A percentile compares a stretch with the other conserved stretches of the same genome.
Evolutionary conservation across 495 filamentous ascomycete genomes (phyloP).

Genomic region (Cercophora scortea): DNA sequence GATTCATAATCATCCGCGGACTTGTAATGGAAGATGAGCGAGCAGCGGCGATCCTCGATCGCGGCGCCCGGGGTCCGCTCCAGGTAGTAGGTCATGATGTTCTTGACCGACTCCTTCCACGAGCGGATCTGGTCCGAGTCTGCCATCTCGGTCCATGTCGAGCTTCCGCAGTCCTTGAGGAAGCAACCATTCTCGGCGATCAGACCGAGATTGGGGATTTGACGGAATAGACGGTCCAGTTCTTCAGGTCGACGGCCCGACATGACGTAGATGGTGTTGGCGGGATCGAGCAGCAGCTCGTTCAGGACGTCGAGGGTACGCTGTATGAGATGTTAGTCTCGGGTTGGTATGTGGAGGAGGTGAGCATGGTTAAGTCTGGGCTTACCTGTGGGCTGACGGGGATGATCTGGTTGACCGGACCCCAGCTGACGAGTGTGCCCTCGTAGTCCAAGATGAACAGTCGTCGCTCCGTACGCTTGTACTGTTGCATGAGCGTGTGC

Average conservation of each 20-base stretch:
- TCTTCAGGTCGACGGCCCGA: slow-evolving; percentile 78
- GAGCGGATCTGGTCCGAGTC: slow-evolving; percentile 54
- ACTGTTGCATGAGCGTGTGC: slow-evolving; percentile 52
- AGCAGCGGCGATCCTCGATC: slow-evolving; percentile 81
- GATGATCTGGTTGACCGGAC: slow-evolving; percentile 69
- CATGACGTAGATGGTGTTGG: slow-evolving; percentile 90
- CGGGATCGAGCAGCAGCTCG: slow-evolving; percentile 66
- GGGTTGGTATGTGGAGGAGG: neutral
- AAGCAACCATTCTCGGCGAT: slow-evolving; percentile 94
- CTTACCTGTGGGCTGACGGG: slow-evolving; percentile 67
- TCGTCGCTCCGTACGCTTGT: slow-evolving; percentile 53
- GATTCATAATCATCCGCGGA: slow-evolving; percentile 65
- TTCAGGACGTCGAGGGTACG: slow-evolving; percentile 72
- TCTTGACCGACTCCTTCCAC: slow-evolving; percentile 72
- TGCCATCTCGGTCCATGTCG: slow-evolving; percentile 65
- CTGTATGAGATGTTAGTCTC: slow-evolving; percentile 10
- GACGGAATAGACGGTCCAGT: slow-evolving; percentile 73
- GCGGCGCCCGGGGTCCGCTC: slow-evolving; percentile 80
- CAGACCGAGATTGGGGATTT: slow-evolving; percentile 69
- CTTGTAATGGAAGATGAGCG: slow-evolving; percentile 79
- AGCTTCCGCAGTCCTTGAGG: slow-evolving; percentile 58
- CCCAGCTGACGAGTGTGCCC: slow-evolving; percentile 80
- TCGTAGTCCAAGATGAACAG: slow-evolving; percentile 90
- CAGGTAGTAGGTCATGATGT: slow-evolving; percentile 77
- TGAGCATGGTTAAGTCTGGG: neutral